Conservation (phyloP, 495 filamentous ascomycete genomes). For the Penicillium argentinense region DNA sequence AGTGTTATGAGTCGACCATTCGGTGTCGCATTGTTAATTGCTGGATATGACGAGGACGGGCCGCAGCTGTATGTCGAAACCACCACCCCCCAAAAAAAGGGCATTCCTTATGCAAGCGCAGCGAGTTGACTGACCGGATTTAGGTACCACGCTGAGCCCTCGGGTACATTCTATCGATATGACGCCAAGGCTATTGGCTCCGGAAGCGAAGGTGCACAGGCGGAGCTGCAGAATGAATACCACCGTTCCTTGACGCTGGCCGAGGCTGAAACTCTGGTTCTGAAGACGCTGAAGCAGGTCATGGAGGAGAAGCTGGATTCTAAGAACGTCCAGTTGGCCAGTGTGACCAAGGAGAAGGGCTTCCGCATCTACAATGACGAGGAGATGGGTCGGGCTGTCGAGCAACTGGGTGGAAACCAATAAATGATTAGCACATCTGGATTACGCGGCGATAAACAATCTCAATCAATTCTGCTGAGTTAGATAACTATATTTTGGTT, state of each 20-base stretch:
- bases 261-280: slow-evolving; percentile 90
- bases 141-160: slow-evolving; percentile 95
- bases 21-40: slow-evolving; percentile 94
- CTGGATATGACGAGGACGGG: slow-evolving; percentile 95
- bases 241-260: slow-evolving; percentile 93
- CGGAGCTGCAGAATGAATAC: slow-evolving; percentile 96
- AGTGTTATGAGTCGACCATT: slow-evolving; percentile 97
- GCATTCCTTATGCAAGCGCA: neutral
- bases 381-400: slow-evolving; percentile 91
- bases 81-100: neutral
- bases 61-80: slow-evolving; percentile 78
- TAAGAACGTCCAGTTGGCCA: slow-evolving; percentile 97
- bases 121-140: neutral
- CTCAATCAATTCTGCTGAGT: neutral
- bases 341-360: slow-evolving; percentile 94
- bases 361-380: slow-evolving; percentile 97
- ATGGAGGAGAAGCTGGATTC: slow-evolving; percentile 99
- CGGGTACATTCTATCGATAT: slow-evolving; percentile 97
- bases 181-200: slow-evolving; percentile 98
- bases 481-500: too few relatives aligned
- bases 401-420: slow-evolving; percentile 58
- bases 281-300: slow-evolving; percentile 98
- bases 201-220: slow-evolving; percentile 94
- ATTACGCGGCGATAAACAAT: neutral
- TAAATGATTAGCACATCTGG: slow-evolving; percentile 24